Base-by-base conservation (phyloP, 495 filamentous ascomycete species). In the Aspergillus affinis region DNA sequence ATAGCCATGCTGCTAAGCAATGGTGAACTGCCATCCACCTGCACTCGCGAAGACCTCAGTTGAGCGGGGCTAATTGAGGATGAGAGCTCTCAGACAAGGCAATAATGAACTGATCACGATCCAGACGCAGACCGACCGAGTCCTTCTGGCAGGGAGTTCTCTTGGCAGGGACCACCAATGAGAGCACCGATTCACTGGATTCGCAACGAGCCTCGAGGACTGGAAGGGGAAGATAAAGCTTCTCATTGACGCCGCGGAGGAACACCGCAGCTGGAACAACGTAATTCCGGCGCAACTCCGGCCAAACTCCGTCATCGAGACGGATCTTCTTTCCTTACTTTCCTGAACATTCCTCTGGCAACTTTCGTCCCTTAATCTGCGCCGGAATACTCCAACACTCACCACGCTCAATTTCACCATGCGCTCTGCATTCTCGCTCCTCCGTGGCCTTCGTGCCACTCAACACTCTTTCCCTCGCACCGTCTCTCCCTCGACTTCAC, bases 1-100 rank as follows among this genome's bases (percentile, higher is more conserved):
- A 87, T 83, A 63, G 86, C 80, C 86, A 89, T 90, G 18, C 70
- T 82, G 4, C 53, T 9, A 47, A 15, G 21, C 17, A 27, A n/a
- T 30, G 8, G 44, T 9, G 18, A 13, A 54, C 7, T 58, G 55
- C 63, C 61, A 66, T 62, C 21, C 59, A 64, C 52, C 21, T 21
- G 26, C 49, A 48, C 32, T 19, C 30, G 41, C 48, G 46, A 41
- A 48, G 44, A 30, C 45, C 30, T 32, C 7, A 32, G 23, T 32
- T 36, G 17, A 20, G 30, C 36, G 27, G 32, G 36, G 30, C 12
- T 26, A 15, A 46, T 4, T 18, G 27, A 8, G 23, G 52, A 45
- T 54, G 8, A 21, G n/a, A 49, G 18, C n/a, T 6, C 23, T 54
- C 9, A 23, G 10, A 26, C 48, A 26, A 20, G 6, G 23, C 23